phyloP scores from a whole-genome alignment of 2,329 filamentous ascomycete species.

The Alternaria hordeiaustralica region DNA sequence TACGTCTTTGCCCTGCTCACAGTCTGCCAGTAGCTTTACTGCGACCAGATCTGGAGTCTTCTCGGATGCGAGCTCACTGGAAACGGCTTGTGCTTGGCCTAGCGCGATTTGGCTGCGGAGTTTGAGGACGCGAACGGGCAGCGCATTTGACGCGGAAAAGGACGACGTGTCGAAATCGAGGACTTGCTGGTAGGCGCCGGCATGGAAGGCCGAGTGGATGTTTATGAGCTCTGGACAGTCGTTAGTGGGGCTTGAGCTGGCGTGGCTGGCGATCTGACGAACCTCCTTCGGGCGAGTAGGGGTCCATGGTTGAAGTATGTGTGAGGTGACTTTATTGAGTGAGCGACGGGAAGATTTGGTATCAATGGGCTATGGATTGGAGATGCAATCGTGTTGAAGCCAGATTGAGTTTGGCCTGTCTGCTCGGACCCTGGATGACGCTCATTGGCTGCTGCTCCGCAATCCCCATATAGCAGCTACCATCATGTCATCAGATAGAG shows the following conservation, averaged over 20 bases:
- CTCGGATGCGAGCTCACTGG: slow-evolving; percentile 69
- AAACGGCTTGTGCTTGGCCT: slow-evolving; percentile 76
- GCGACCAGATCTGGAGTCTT: slow-evolving; percentile 74
- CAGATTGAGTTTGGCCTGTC: slow-evolving; percentile 43
- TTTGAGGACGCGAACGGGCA: slow-evolving; percentile 77
- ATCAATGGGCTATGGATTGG: slow-evolving; percentile 10
- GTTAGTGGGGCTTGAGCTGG: slow-evolving; percentile 19
- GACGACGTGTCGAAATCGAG: slow-evolving; percentile 82
- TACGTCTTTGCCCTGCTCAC: slow-evolving; percentile 50
- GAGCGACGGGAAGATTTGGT: slow-evolving; percentile 3
- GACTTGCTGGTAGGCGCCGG: slow-evolving; percentile 85
- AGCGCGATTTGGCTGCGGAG: slow-evolving; percentile 84
- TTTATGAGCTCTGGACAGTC: slow-evolving; percentile 65
- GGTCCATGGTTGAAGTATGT: slow-evolving; percentile 53
- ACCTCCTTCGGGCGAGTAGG: slow-evolving; percentile 70
- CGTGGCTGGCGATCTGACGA: slow-evolving; percentile 24
- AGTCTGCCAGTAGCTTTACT: slow-evolving; percentile 77
- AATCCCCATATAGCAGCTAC: not conserved
- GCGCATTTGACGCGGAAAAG: slow-evolving; percentile 78
- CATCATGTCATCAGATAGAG: not conserved
- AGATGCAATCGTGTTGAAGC: slow-evolving; percentile 32
- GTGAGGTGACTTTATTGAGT: not conserved
- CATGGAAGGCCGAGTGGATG: slow-evolving; percentile 71
- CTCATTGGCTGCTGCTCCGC: slow-evolving; percentile 28
- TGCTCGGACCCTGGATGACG: slow-evolving; percentile 28